Percentiles rank a stretch among this genome's conserved stretches.
These are phyloP conservation scores for Cotoneaster glaucophyllus DNA, from an alignment of 306 rosid genomes.

Conservation along the genomic window DNA sequence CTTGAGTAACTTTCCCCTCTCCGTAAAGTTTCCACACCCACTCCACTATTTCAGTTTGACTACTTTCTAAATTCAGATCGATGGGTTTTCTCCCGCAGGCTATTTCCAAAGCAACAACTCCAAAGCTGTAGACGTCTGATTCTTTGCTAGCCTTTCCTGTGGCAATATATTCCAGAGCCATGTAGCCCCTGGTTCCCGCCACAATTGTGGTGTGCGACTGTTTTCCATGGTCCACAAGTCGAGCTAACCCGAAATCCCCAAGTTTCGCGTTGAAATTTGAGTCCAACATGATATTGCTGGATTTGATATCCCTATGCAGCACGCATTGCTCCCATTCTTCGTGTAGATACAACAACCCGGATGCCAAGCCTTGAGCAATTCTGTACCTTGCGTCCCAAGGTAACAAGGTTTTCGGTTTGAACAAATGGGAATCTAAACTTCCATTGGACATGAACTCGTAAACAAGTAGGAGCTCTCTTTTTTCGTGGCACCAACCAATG, in stretches of 20 bases:
- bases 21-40: constrained; percentile 33
- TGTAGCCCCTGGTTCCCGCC: constrained; percentile 8
- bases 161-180: background rate
- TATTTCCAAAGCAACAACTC: constrained; percentile 4
- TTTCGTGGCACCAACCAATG: constrained; percentile 6
- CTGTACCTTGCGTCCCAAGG: background rate
- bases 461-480: background rate
- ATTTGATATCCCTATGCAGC: background rate
- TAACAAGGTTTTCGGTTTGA: background rate
- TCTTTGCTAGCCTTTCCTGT: background rate
- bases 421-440: background rate
- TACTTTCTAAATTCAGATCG: background rate
- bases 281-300: background rate
- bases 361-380: background rate
- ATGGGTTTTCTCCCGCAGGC: background rate
- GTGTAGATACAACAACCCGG: background rate
- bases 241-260: constrained; percentile 6
- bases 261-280: background rate
- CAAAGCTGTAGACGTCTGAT: background rate
- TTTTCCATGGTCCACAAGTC: constrained; percentile 10
- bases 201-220: background rate
- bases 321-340: constrained; percentile 3
- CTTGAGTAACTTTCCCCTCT: constrained; percentile 4
- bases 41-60: constrained; percentile 19
- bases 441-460: background rate